A percentile compares a stretch with the other conserved stretches of the same genome.
phyloP scores from a whole-genome alignment of 441 rosid species.

The California macrophylla region DNA sequence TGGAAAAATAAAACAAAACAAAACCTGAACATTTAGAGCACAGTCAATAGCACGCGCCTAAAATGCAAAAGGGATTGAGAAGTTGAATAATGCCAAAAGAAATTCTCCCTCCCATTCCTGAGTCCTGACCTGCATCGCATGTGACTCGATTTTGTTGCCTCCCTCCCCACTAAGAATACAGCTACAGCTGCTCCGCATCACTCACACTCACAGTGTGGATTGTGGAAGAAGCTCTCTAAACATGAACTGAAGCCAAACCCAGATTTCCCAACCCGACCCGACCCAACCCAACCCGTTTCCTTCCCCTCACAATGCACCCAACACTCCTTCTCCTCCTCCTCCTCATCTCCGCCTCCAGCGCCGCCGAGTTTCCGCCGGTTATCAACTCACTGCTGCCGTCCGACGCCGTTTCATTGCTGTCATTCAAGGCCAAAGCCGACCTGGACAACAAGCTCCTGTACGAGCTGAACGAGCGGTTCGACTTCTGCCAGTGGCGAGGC shows the following conservation, averaged over 20 bases:
- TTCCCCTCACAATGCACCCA: constrained; percentile 17
- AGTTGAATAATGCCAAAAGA: too few relatives aligned
- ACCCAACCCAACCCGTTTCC: constrained; percentile 11
- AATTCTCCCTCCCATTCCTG: too few relatives aligned
- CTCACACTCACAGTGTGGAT: not conserved
- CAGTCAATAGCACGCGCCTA: too few relatives aligned
- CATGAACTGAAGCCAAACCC: not conserved
- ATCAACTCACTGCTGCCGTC: constrained; percentile 36
- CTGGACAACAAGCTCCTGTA: constrained; percentile 52
- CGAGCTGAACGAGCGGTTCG: constrained; percentile 65
- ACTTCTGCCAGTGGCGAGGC: constrained; percentile 89
- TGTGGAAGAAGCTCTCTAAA: too few relatives aligned
- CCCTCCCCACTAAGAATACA: constrained; percentile 9
- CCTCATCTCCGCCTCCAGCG: not conserved
- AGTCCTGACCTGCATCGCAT: too few relatives aligned
- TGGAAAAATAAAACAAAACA: too few relatives aligned
- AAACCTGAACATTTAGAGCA: too few relatives aligned
- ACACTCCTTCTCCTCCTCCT: constrained; percentile 18
- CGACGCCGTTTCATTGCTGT: constrained; percentile 62
- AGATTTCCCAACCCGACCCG: constrained; percentile 15
- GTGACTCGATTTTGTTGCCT: not conserved
- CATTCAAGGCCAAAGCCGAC: constrained; percentile 75
- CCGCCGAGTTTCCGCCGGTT: constrained; percentile 20
- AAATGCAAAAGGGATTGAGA: too few relatives aligned
- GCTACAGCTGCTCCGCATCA: constrained; percentile 22